Percentiles rank a stretch among this genome's conserved stretches.
These are phyloP conservation scores for Bisporella sp. DNA, from an alignment of 2,329 filamentous ascomycete species.

Conservation along the genomic window DNA sequence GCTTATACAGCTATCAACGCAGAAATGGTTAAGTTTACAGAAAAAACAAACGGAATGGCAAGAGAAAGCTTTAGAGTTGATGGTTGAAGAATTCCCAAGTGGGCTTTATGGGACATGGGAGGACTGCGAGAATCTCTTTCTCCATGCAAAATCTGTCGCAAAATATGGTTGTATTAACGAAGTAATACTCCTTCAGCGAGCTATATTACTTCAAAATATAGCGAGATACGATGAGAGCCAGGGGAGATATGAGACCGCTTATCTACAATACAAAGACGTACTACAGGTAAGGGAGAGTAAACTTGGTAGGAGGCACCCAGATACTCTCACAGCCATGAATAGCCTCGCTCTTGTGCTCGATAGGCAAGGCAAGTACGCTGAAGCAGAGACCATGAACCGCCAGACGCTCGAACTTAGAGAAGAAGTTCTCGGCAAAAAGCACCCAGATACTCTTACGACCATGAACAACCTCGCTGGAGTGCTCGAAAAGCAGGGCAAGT, in stretches of 20 bases:
- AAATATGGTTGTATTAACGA: not conserved
- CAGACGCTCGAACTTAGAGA: not conserved
- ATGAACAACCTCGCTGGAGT: not conserved
- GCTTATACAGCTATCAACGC: not conserved
- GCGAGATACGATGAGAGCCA: not conserved
- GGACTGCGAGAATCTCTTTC: not conserved
- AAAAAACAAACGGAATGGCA: constrained; percentile 1
- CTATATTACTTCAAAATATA: not conserved
- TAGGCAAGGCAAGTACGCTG: not conserved
- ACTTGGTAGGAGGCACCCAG: not conserved
- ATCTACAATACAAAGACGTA: not conserved
- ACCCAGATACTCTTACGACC: not conserved
- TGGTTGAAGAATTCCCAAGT: constrained; percentile 8
- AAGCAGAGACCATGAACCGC: not conserved
- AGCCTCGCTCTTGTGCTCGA: not conserved
- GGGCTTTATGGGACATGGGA: constrained; percentile 6
- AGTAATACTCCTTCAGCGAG: not conserved
- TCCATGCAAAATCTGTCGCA: constrained; percentile 2
- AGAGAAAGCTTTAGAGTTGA: constrained; percentile 1
- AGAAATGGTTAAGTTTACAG: not conserved
- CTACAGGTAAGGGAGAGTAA: not conserved
- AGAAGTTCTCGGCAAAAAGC: not conserved
- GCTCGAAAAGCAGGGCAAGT: not conserved
- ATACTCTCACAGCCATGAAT: not conserved
- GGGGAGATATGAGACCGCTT: not conserved